Base-by-base conservation (phyloP, 352 stramenopile genomes). In the Nothophytophthora sp. region DNA sequence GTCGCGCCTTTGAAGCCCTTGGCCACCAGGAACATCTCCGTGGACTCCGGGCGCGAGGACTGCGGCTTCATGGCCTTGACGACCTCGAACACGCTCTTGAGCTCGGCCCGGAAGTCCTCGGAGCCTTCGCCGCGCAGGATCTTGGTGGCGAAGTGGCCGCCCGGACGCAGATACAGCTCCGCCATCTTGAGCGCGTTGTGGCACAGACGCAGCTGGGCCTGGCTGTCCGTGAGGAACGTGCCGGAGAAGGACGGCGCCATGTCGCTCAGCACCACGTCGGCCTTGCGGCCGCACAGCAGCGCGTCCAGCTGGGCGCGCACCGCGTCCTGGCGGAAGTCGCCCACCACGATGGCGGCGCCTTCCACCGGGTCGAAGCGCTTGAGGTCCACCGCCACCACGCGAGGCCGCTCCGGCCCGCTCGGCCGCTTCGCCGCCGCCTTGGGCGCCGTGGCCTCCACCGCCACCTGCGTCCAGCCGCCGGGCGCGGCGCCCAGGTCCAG, bases 221-320 rank as follows among this genome's bases (percentile, higher is more conserved):
- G 76, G 34, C 80, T 81, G 67, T 96, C 86, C 4, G 69, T 72
- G 36, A 90, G 67, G 48, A 84, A 82, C 36, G 79, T 86, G 36
- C 86, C 86, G 4, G 79, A 84, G 64, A 95, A 94, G 32, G 78
- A 81, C 33, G 86, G 84, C 37, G 86, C 86, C 86, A 96, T 96
- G 71, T 96, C 86, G 51, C 86, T 95, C 20, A 96, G 72, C 42
- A 96, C 80, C 19, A 94, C 83, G 58, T 92, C 79, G 8, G 55
- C 86, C 23, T 75, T 60, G 29, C 76, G 70, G 3, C 65, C 65
- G 20, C 35, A 50, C 19, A 95, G 57, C 12, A 76, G 60, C 19
- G 63, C 54, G 30, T 68, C 67, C 42, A 96, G 79, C 57, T 91
- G 51, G 15, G 52, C 53, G 37, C 80, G 70, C 37, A 94, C 70